These are phyloP conservation scores for Curvularia sp. DNA, from an alignment of 2,329 filamentous ascomycete species.

Conservation along the genomic window DNA sequence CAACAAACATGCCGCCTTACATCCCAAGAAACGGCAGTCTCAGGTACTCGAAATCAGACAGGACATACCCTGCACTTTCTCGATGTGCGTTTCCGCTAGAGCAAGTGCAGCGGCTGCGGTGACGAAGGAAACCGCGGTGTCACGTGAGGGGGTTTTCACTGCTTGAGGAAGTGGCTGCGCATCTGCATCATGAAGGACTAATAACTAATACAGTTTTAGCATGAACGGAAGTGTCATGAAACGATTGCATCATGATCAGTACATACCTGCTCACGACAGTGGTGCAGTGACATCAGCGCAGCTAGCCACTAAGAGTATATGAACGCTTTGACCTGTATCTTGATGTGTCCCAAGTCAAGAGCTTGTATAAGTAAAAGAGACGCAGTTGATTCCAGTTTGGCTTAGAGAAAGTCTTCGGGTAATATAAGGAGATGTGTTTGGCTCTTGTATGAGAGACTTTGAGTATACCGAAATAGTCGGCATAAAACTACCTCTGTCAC, in stretches of 20 bases:
- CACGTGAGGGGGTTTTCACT: neutral
- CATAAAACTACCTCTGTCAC: too few species aligned
- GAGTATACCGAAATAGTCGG: too few species aligned
- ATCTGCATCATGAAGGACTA: neutral
- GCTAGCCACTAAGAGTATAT: neutral
- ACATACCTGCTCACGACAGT: neutral
- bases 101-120: conserved; percentile 7
- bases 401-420: neutral
- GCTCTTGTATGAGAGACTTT: too few species aligned
- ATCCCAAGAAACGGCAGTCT: conserved; percentile 3
- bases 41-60: neutral
- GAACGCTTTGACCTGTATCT: neutral
- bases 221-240: too few species aligned
- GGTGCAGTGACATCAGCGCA: neutral
- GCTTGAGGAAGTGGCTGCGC: neutral
- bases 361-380: too few species aligned
- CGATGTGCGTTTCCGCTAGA: neutral
- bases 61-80: neutral
- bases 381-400: neutral
- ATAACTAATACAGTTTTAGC: neutral
- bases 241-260: neutral
- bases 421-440: neutral
- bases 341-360: neutral
- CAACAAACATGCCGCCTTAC: conserved; percentile 26
- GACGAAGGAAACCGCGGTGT: neutral